A percentile compares a stretch with the other conserved stretches of the same genome.
Evolutionary conservation across 345 rosid genomes (phyloP).

Genomic region (sweet orange (Citrus sinensis)): DVS_A1.0 CM039165.1:34526501-34527000

Average conservation of each 20-base stretch:
- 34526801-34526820: background rate
- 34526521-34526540: too few relatives aligned
- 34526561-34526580: fast-evolving
- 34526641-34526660: background rate
- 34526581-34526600: too few relatives aligned
- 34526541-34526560: too few relatives aligned
- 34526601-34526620: too few relatives aligned
- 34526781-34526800: background rate
- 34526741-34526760: background rate
- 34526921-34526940: background rate
- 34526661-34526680: background rate
- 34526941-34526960: slow-evolving; percentile 50
- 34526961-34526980: slow-evolving; percentile 92
- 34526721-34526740: background rate
- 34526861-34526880: background rate
- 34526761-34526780: background rate
- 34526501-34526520: too few relatives aligned
- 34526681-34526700: background rate
- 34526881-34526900: background rate
- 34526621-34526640: background rate
- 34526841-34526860: background rate
- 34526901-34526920: background rate
- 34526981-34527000: slow-evolving; percentile 59
- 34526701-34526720: background rate
- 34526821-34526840: background rate